Evolutionary conservation across 225 moss, liverwort and hornwort species (phyloP), one percentile per base, ranked within the genome.

Genomic region (Rhytidiadelphus loreus): DNA sequence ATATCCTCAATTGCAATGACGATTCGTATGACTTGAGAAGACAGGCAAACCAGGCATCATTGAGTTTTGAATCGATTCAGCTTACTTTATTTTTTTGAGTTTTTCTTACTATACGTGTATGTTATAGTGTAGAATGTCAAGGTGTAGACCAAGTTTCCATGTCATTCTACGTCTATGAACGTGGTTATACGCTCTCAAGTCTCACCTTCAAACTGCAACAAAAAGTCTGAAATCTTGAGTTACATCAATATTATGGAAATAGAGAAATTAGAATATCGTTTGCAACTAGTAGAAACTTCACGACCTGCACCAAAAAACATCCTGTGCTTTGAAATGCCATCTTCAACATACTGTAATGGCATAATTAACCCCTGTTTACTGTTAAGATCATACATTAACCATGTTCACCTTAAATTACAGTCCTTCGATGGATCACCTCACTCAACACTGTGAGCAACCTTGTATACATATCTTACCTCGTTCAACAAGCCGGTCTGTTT

Each of bases 301-400:
- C 97, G 96, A 68, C 97, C 95, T 95, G 93, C 71, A 88, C 39
- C 37, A 53, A 66, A 80, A 23, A 39, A 35, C 53, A 57, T 61
- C 41, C 41, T 32, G 43, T 44, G 77, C 60, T 88, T 63, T 85
- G 8, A 80, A 52, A 89, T 57, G 59, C 39, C 18, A 83, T 61
- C 35, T 68, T 24, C 39, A 41, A 90, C 43, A 77, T 50, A 85
- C 22, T 46, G 50, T 21, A 39, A 53, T 85, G 59, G 33, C 33
- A 35, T 33, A 72, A 48, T 48, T 48, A 48, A 70, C 71, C 70
- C 72, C 71, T 52, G 71, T 20, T 44, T 44, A 43, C 53, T 35
- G 63, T 55, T 62, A 18, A 74, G 24, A 58, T 17, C 24, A 24
- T 11, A 58, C 23, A 24, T 58, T 24, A 11, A 58, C 58, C 58